A percentile compares a stretch with the other conserved stretches of the same genome.
These are phyloP conservation scores for Euphorbia peplus DNA, from an alignment of 345 rosid species.

Conservation along the genomic window DNA sequence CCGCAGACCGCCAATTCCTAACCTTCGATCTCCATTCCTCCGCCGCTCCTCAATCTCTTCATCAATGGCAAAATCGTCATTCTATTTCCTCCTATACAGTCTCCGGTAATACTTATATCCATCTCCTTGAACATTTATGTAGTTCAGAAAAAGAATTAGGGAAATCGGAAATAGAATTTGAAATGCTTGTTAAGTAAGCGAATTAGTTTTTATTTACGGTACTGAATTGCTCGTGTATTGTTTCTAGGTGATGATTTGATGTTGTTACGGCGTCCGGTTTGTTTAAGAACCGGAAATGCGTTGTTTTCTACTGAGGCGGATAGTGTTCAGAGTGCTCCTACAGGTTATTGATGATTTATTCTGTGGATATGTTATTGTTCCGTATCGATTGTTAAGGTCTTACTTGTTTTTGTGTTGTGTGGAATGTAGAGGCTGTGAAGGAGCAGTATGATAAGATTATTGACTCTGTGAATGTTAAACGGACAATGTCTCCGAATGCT, in stretches of 20 bases:
- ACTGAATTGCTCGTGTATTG: constrained; percentile 13
- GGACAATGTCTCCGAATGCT: constrained; percentile 77
- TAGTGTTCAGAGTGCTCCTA: constrained; percentile 28
- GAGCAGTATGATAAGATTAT: constrained; percentile 59
- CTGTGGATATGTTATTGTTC: not conserved
- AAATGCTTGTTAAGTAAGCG: not conserved
- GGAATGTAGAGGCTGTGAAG: constrained; percentile 62
- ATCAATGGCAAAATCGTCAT: constrained; percentile 24
- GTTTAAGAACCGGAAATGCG: constrained; percentile 24
- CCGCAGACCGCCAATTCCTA: constrained; percentile 18
- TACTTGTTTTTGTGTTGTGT: not conserved
- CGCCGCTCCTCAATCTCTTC: constrained; percentile 11
- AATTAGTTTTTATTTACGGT: not conserved
- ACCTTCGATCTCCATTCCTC: constrained; percentile 28
- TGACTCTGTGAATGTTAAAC: constrained; percentile 52
- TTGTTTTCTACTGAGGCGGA: constrained; percentile 36
- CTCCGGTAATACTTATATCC: constrained; percentile 37
- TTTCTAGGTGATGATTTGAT: constrained; percentile 25
- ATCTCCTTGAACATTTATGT: not conserved
- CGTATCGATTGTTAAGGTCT: not conserved
- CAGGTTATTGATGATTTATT: constrained; percentile 41
- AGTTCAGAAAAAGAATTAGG: not conserved
- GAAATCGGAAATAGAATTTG: not conserved
- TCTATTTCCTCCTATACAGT: constrained; percentile 15
- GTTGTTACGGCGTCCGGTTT: constrained; percentile 3